Conservation (phyloP, 2,329 filamentous ascomycete genomes). For the Aureobasidium sp. region DNA sequence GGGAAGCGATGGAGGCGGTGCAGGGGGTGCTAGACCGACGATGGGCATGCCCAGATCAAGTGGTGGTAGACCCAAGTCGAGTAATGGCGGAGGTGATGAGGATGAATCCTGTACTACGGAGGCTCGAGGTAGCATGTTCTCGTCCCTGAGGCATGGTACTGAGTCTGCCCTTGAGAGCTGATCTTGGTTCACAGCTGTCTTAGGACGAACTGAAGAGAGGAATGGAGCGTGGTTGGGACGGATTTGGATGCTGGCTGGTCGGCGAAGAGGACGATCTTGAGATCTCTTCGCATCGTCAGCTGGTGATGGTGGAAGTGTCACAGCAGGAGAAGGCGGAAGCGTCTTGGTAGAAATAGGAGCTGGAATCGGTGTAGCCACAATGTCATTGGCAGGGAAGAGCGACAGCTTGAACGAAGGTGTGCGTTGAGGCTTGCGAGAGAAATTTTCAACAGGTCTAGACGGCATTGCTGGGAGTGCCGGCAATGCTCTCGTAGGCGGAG, state of each 20-base stretch:
- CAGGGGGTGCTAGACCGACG: constrained; percentile 38
- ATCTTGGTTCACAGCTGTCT: constrained; percentile 18
- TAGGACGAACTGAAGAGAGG: constrained; percentile 31
- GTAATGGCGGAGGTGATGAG: constrained; percentile 16
- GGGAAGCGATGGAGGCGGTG: constrained; percentile 40
- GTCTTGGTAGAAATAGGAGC: background rate
- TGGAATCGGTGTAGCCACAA: constrained; percentile 3
- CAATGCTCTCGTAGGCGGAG: constrained; percentile 1
- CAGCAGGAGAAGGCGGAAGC: background rate
- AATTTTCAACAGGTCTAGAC: background rate
- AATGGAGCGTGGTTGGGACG: constrained; percentile 38
- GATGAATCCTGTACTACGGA: constrained; percentile 7
- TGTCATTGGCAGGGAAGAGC: constrained; percentile 18
- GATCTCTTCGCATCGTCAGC: background rate
- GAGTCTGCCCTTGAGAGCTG: constrained; percentile 15
- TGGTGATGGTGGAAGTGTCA: background rate
- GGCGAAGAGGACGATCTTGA: constrained; percentile 25
- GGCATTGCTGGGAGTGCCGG: constrained; percentile 6
- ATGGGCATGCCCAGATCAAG: constrained; percentile 31
- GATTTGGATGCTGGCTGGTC: constrained; percentile 40
- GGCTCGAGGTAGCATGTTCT: background rate
- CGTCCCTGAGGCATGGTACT: background rate
- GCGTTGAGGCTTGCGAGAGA: constrained; percentile 11
- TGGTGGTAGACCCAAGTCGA: constrained; percentile 24
- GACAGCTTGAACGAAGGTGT: constrained; percentile 18